phyloP scores from a whole-genome alignment of 2,329 filamentous ascomycete genomes.

The Geosmithia morbida region DNA sequence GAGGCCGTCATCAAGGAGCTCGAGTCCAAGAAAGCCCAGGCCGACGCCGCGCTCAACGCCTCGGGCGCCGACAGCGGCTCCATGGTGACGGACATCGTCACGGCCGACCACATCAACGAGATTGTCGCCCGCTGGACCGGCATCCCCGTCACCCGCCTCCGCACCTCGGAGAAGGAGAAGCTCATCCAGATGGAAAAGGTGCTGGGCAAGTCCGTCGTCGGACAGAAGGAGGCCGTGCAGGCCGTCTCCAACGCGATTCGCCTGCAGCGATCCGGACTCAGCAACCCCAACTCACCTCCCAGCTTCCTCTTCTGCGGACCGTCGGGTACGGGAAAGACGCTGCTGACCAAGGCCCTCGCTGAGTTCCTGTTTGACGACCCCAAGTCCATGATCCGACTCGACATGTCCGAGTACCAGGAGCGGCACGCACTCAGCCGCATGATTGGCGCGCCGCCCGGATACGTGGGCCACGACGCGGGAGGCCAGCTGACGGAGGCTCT shows the following conservation, averaged over 20 bases:
- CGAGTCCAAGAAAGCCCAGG: constrained; percentile 64
- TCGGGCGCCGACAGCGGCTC: constrained; percentile 47
- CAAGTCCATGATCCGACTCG: constrained; percentile 96
- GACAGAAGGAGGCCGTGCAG: constrained; percentile 83
- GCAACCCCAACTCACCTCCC: constrained; percentile 91
- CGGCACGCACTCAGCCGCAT: constrained; percentile 89
- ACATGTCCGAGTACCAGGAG: constrained; percentile 99
- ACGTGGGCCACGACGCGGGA: constrained; percentile 91
- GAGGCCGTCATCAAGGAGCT: constrained; percentile 65
- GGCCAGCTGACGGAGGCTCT: constrained; percentile 92
- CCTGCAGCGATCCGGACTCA: constrained; percentile 83
- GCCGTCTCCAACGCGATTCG: constrained; percentile 94
- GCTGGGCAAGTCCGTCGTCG: constrained; percentile 72
- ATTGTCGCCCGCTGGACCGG: constrained; percentile 97
- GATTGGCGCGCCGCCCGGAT: constrained; percentile 95
- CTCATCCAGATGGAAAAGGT: constrained; percentile 92
- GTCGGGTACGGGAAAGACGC: constrained; percentile 93
- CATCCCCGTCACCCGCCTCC: constrained; percentile 87
- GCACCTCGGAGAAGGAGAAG: constrained; percentile 95
- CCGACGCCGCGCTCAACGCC: constrained; percentile 55
- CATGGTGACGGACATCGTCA: constrained; percentile 84
- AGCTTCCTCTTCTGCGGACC: constrained; percentile 99
- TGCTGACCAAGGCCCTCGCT: constrained; percentile 90
- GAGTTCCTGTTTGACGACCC: constrained; percentile 97
- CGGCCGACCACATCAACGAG: constrained; percentile 96